Evolutionary conservation across 768 basidiomycete species (phyloP), one percentile per base, ranked within the genome.

Genomic region (Suillus americanus): DNA sequence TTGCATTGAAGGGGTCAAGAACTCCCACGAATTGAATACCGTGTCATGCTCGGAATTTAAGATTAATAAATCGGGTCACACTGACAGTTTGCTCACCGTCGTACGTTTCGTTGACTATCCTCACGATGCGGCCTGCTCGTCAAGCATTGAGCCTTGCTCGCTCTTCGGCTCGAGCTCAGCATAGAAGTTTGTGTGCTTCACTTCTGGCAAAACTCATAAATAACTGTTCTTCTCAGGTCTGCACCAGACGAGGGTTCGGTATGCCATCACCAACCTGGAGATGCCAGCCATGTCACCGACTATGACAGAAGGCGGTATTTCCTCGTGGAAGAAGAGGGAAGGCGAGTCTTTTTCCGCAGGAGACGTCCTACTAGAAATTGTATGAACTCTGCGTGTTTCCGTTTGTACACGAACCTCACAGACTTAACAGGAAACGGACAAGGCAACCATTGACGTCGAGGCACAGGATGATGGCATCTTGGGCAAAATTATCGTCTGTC

Each of bases 211-310:
- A 54, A n/a, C 65, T 40, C 40, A 55, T 41, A 2, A 16, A 35
- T n/a, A 43, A 50, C 14, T 55, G 25, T 38, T 41, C 16, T 53
- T 55, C 43, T 51, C 62, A 76, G 76, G 69, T 54, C 51, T 92
- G 60, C 90, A 89, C 73, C 77, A 81, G 43, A 80, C 85, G 53
- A 70, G 77, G 60, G 70, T 75, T 53, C 83, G 85, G 51, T 77
- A 77, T 68, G 93, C 89, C 38, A 82, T 93, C 60, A 88, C 91
- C 56, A 84, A 88, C 66, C 85, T 97, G 64, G 80, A 86, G 69
- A 97, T 98, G 94, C 96, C 96, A 5, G 96, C 96, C 64, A 97
- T 98, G 95, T 95, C 92, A 3, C 95, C 95, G 16, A 97, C 94
- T 14, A 95, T 98, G 92, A 95, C 92, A 0, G 95, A 97, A 77